Evolutionary conservation across 1,284 basidiomycete genomes (phyloP).

Genomic region (Heterobasidion occidentale): DNA sequence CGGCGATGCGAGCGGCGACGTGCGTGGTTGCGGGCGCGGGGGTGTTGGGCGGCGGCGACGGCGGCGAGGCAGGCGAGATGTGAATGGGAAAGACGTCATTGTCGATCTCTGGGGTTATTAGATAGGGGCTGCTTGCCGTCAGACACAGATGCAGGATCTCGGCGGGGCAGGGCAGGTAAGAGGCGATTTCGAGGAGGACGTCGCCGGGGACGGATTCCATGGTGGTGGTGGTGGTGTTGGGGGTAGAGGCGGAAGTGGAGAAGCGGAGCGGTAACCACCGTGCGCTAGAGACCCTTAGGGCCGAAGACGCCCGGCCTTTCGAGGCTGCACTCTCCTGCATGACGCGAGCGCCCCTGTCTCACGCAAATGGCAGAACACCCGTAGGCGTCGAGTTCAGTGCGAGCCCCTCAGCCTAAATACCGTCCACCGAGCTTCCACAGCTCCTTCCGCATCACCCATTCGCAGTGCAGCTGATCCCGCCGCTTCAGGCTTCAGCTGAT

Average conservation of each 20-base stretch:
- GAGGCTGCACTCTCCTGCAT: too few species aligned
- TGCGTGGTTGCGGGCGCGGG: neutral
- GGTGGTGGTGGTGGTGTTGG: neutral
- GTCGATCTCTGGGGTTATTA: neutral
- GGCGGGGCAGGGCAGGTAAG: constrained; percentile 36
- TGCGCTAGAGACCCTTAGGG: too few species aligned
- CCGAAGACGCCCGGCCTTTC: too few species aligned
- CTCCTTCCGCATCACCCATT: too few species aligned
- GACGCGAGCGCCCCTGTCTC: too few species aligned
- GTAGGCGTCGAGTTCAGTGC: too few species aligned
- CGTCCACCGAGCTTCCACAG: too few species aligned
- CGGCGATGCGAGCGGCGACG: neutral
- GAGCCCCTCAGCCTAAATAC: neutral
- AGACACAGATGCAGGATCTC: constrained; percentile 52
- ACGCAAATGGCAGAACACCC: too few species aligned
- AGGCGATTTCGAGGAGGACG: constrained; percentile 55
- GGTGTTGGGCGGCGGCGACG: neutral
- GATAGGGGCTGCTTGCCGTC: constrained; percentile 33
- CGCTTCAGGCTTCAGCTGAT: too few species aligned
- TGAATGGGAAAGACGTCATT: neutral
- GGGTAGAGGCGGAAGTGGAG: neutral
- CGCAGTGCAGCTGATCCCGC: too few species aligned
- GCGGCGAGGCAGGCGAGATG: neutral
- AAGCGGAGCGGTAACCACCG: neutral
- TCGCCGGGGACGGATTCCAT: constrained; percentile 41